Evolutionary conservation across 495 filamentous ascomycete species (phyloP).

Genomic region (Penicillium argentinense): DNA sequence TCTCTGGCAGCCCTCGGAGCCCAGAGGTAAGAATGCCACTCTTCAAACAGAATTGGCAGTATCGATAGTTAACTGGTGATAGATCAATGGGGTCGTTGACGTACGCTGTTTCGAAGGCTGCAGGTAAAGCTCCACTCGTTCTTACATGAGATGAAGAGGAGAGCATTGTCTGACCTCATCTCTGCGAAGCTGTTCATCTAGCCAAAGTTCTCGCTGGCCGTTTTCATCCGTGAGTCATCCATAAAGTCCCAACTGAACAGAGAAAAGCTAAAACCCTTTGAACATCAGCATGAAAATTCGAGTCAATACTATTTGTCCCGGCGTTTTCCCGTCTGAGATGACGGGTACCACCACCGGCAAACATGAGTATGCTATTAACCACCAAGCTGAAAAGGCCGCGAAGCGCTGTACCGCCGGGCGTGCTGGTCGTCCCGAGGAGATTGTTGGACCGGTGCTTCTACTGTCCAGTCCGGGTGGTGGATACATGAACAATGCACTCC

Average conservation of each 20-base stretch:
- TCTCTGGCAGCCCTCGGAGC: constrained; percentile 12
- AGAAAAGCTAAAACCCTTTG: too few species aligned
- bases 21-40: constrained; percentile 9
- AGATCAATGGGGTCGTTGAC: constrained; percentile 16
- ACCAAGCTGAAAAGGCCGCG: constrained; percentile 9
- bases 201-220: constrained; percentile 20
- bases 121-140: too few species aligned
- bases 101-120: constrained; percentile 17
- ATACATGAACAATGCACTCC: constrained; percentile 11
- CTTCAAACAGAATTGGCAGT: not conserved
- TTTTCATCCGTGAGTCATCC: constrained; percentile 14
- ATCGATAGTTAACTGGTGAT: not conserved
- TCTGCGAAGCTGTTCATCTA: constrained; percentile 13
- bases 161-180: not conserved
- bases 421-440: constrained; percentile 12
- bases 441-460: constrained; percentile 7
- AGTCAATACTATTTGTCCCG: constrained; percentile 45
- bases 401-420: constrained; percentile 7
- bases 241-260: too few species aligned
- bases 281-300: constrained; percentile 31
- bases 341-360: constrained; percentile 6
- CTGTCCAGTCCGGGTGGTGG: constrained; percentile 7
- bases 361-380: constrained; percentile 9
- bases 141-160: too few species aligned
- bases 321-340: constrained; percentile 39